phyloP scores from a whole-genome alignment of 2,329 filamentous ascomycete genomes.

The Calonectria montana region DNA sequence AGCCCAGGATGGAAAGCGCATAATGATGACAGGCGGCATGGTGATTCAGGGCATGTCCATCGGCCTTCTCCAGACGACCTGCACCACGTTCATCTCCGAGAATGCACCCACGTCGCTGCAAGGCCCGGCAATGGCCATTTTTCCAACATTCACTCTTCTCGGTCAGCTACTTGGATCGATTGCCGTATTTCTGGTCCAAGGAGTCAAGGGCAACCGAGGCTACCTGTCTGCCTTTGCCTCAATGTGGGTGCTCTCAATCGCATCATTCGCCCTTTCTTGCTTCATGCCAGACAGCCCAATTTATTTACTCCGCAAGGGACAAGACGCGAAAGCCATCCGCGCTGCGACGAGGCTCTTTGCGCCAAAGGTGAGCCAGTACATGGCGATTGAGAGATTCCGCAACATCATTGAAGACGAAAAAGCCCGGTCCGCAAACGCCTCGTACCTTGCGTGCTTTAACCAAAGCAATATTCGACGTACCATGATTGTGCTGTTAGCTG shows the following conservation, averaged over 20 bases:
- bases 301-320: constrained; percentile 33
- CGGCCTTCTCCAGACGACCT: constrained; percentile 39
- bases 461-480: constrained; percentile 53
- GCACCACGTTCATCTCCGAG: constrained; percentile 53
- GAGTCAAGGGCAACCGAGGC: constrained; percentile 23
- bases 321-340: constrained; percentile 29
- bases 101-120: constrained; percentile 42
- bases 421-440: constrained; percentile 39
- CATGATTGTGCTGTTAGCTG: constrained; percentile 51
- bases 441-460: constrained; percentile 56
- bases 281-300: constrained; percentile 45
- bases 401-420: constrained; percentile 55
- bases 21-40: constrained; percentile 41
- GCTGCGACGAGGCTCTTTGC: constrained; percentile 35
- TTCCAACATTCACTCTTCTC: constrained; percentile 41
- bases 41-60: constrained; percentile 43
- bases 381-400: constrained; percentile 31
- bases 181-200: constrained; percentile 37
- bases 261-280: constrained; percentile 35
- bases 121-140: constrained; percentile 42
- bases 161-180: constrained; percentile 42
- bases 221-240: constrained; percentile 43
- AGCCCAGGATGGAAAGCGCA: constrained; percentile 25
- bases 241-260: constrained; percentile 36
- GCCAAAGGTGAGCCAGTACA: constrained; percentile 23